Evolutionary conservation across 352 stramenopile species (phyloP).

Genomic region (Pythium dissimile): DNA sequence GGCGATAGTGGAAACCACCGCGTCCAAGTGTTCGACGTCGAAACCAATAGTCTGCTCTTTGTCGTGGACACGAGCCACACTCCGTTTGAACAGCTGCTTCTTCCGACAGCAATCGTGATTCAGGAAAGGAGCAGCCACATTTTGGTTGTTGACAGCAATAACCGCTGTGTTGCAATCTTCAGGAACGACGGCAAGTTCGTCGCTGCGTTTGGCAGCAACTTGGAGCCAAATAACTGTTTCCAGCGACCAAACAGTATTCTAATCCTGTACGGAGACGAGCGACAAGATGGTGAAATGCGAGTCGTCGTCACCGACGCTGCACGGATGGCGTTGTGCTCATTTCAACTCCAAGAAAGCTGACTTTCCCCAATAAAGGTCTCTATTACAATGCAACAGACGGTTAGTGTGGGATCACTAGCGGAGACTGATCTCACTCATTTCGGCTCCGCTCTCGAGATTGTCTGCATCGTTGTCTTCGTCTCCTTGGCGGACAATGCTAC

Average conservation of each 20-base stretch:
- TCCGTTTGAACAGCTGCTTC: constrained; percentile 40
- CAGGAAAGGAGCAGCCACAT: constrained; percentile 49
- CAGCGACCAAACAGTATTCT: constrained; percentile 23
- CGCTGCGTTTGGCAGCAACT: constrained; percentile 40
- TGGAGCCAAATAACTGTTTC: constrained; percentile 43
- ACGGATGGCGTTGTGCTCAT: constrained; percentile 35
- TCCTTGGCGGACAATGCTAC: constrained; percentile 3
- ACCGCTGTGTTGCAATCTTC: constrained; percentile 45
- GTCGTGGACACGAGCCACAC: constrained; percentile 22
- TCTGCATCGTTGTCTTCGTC: constrained; percentile 9
- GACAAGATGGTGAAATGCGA: too few species aligned
- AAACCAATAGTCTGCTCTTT: constrained; percentile 28
- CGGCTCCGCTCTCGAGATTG: constrained; percentile 7
- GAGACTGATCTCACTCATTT: constrained; percentile 28
- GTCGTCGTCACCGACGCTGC: constrained; percentile 29
- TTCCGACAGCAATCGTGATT: constrained; percentile 35
- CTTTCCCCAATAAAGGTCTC: background rate
- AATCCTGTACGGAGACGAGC: background rate
- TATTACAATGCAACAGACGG: background rate
- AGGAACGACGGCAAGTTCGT: constrained; percentile 42
- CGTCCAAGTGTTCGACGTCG: constrained; percentile 45
- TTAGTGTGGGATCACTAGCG: constrained; percentile 3
- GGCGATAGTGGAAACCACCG: constrained; percentile 51
- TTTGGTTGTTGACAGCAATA: constrained; percentile 39
- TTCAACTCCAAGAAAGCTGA: constrained; percentile 21